Base-by-base conservation (phyloP, 148 eudicot species). In the Camellia japonica region DNA sequence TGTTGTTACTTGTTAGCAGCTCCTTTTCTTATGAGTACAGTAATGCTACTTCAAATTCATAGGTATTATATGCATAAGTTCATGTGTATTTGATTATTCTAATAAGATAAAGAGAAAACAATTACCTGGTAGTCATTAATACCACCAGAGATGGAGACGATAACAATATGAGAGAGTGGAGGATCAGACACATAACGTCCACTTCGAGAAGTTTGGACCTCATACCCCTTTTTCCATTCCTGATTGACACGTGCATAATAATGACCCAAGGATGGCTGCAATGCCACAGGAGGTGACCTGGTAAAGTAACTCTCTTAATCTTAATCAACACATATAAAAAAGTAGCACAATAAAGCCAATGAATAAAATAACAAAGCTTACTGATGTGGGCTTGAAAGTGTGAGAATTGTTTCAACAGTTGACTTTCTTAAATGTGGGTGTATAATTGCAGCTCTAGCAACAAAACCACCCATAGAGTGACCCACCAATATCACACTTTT, bases 391-490 rank as follows among this genome's bases (percentile, higher is more conserved):
- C 89, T 87, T 79, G 99, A 89, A 65, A 96, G 99, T 19, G 99
- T 93, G 80, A 96, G 79, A 85, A 96, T 76, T 65, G 99, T 96
- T 87, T 94, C 90, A 72, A 96, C 97, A 60, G 97, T 93, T 75
- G 88, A 86, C 83, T 91, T 93, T 80, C 97, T 83, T 69, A 96
- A 79, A 81, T 90, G 81, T 76, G 97, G 95, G 76, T 94, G 95
- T 75, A 96, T 86, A 68, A 84, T 67, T 61, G 97, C 97, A 79
- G 98, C 99, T 90, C 99, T 93, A 72, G 98, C 99, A 80, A 96
- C 97, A 92, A 96, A 96, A 81, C 99, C 99, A 73, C 99, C 99
- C 97, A 94, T 91, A 78, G 99, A 96, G 85, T 96, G 99, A 84
- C 99, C 99, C 83, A 96, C 93, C 84, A 96, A 77, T 85, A 96